These are phyloP conservation scores for Cryptomeria japonica DNA, from an alignment of 75 land plant species.

Conservation along the genomic window DNA sequence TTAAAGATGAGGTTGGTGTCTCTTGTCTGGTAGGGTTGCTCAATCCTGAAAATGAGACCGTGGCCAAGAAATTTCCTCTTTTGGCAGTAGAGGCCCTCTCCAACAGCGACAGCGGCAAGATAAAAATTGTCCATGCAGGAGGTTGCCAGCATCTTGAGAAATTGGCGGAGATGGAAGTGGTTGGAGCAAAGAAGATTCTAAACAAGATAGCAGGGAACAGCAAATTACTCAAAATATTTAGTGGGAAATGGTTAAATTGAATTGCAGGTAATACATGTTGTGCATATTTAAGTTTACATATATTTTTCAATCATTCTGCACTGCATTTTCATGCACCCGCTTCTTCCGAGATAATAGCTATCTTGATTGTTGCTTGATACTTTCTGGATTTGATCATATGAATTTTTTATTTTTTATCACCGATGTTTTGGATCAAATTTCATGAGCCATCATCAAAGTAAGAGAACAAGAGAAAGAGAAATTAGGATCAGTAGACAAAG, in stretches of 20 bases:
- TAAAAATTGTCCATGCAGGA: slow-evolving; percentile 63
- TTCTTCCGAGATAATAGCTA: not conserved
- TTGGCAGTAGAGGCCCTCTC: slow-evolving; percentile 42
- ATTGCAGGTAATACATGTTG: not conserved
- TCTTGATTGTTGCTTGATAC: no score
- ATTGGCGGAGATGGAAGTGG: slow-evolving; percentile 60
- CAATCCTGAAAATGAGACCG: slow-evolving; percentile 30
- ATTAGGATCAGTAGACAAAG: no score
- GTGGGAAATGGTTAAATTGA: not conserved
- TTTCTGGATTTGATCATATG: no score
- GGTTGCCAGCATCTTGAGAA: slow-evolving; percentile 47
- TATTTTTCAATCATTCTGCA: not conserved
- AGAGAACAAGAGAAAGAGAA: no score
- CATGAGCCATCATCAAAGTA: no score
- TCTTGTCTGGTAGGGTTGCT: slow-evolving; percentile 44
- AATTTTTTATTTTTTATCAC: no score
- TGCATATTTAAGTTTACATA: not conserved
- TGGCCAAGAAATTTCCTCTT: slow-evolving; percentile 41
- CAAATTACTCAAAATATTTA: not conserved
- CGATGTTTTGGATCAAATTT: no score
- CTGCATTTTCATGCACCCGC: not conserved
- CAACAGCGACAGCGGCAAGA: slow-evolving; percentile 44
- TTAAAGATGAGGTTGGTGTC: slow-evolving; percentile 53
- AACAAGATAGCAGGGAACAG: slow-evolving; percentile 31
- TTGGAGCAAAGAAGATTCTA: slow-evolving; percentile 61